Percentiles rank a stretch among this genome's conserved stretches.
phyloP scores from a whole-genome alignment of 495 filamentous ascomycete species.

The Schizothecium vesticola region DNA sequence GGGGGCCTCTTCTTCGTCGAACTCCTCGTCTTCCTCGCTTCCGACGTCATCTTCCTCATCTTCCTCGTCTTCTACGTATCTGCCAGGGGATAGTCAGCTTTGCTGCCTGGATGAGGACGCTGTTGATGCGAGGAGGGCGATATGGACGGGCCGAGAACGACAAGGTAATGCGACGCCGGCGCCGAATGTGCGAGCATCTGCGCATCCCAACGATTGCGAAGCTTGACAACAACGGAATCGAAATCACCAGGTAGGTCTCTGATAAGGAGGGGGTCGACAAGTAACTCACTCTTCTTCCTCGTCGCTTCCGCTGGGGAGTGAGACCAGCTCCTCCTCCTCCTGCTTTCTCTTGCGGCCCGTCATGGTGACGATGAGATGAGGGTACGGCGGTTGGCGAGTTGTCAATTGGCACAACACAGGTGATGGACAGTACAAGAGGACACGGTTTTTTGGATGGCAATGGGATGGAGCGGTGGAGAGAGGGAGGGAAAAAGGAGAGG shows the following conservation, averaged over 20 bases:
- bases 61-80: constrained; percentile 36
- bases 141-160: neutral
- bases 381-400: neutral
- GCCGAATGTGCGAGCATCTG: constrained; percentile 21
- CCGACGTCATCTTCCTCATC: constrained; percentile 37
- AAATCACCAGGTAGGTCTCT: constrained; percentile 9
- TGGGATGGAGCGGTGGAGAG: constrained; percentile 10
- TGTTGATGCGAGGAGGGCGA: neutral
- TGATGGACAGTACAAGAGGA: constrained; percentile 15
- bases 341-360: constrained; percentile 45
- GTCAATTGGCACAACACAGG: constrained; percentile 23
- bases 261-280: constrained; percentile 7
- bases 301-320: constrained; percentile 45
- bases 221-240: constrained; percentile 9
- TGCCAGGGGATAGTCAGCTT: constrained; percentile 14
- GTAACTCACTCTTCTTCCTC: constrained; percentile 50
- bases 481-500: constrained; percentile 19
- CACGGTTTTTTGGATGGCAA: constrained; percentile 18
- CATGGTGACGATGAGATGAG: constrained; percentile 30
- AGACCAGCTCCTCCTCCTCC: constrained; percentile 50
- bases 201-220: constrained; percentile 22
- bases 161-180: neutral
- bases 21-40: constrained; percentile 34
- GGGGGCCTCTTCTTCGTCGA: constrained; percentile 32
- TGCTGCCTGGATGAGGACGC: neutral